Evolutionary conservation across 2,329 filamentous ascomycete genomes (phyloP).

Genomic region (Thielaviopsis cerberus): DNA sequence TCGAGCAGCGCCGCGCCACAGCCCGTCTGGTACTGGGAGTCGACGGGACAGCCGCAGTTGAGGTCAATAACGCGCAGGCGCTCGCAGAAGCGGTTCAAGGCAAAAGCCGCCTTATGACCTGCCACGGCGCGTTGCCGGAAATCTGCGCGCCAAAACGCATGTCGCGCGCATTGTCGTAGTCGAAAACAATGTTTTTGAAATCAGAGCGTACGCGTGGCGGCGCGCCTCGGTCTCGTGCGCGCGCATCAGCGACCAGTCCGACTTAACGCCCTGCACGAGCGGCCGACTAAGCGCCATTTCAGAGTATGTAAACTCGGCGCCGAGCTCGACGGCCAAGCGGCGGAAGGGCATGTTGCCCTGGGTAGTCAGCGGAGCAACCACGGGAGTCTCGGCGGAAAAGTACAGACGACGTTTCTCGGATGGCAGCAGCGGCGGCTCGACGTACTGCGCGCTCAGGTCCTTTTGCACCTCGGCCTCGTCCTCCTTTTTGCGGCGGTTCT

Average conservation of each 20-base stretch:
- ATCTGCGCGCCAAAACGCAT: constrained; percentile 85
- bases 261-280: constrained; percentile 71
- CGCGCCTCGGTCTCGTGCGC: constrained; percentile 66
- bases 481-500: constrained; percentile 23
- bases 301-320: constrained; percentile 85
- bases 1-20: constrained; percentile 89
- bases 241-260: constrained; percentile 89
- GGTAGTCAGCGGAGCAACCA: constrained; percentile 85
- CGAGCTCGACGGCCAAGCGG: constrained; percentile 71
- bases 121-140: constrained; percentile 78
- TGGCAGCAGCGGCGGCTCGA: constrained; percentile 71
- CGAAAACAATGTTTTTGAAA: constrained; percentile 34
- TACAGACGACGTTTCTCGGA: constrained; percentile 90
- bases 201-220: constrained; percentile 47
- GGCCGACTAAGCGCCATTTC: constrained; percentile 95
- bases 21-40: constrained; percentile 74
- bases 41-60: constrained; percentile 94
- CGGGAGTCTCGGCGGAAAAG: constrained; percentile 82
- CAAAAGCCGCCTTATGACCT: constrained; percentile 78
- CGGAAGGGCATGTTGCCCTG: constrained; percentile 94
- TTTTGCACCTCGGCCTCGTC: constrained; percentile 29
- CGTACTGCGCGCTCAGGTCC: constrained; percentile 61
- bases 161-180: constrained; percentile 69
- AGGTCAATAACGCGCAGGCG: constrained; percentile 79
- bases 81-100: constrained; percentile 57